Percentiles rank a stretch among this genome's conserved stretches.
Conservation (phyloP, 1,284 basidiomycete genomes). For the Moesziomyces globuligerus region DNA sequence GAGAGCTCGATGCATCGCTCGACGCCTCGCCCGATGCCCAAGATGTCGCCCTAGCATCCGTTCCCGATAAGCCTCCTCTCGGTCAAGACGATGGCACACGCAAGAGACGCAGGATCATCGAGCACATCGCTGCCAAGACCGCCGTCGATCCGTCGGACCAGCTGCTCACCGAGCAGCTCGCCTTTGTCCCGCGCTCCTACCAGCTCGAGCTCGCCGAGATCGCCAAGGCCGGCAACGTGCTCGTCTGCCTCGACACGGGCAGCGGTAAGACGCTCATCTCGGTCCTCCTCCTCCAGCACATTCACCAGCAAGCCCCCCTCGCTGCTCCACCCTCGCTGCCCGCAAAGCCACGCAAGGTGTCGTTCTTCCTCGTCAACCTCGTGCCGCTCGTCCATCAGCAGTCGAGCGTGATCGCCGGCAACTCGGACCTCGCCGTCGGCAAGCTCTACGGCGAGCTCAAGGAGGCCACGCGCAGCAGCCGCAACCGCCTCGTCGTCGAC, state of each 20-base stretch:
- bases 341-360: conserved; percentile 12
- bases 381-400: conserved; percentile 59
- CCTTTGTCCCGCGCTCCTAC: conserved; percentile 31
- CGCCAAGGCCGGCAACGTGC: conserved; percentile 40
- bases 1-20: background rate
- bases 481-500: conserved; percentile 15
- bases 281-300: conserved; percentile 50
- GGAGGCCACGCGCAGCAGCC: conserved; percentile 12
- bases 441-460: conserved; percentile 50
- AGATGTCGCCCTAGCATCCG: background rate
- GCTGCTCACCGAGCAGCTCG: conserved; percentile 28
- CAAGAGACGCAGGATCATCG: conserved; percentile 20
- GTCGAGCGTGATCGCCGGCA: conserved; percentile 46
- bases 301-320: conserved; percentile 11
- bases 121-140: conserved; percentile 20
- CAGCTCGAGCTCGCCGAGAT: conserved; percentile 37
- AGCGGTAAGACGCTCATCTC: conserved; percentile 60
- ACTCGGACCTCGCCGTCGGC: conserved; percentile 38
- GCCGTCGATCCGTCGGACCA: conserved; percentile 23
- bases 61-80: background rate
- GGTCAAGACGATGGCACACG: conserved; percentile 1
- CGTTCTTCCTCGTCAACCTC: conserved; percentile 50
- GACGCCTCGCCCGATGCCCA: background rate
- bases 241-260: conserved; percentile 58
- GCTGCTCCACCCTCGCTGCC: background rate